Evolutionary conservation across 2,329 filamentous ascomycete species (phyloP).

Genomic region (Canariomyces notabilis): DNA sequence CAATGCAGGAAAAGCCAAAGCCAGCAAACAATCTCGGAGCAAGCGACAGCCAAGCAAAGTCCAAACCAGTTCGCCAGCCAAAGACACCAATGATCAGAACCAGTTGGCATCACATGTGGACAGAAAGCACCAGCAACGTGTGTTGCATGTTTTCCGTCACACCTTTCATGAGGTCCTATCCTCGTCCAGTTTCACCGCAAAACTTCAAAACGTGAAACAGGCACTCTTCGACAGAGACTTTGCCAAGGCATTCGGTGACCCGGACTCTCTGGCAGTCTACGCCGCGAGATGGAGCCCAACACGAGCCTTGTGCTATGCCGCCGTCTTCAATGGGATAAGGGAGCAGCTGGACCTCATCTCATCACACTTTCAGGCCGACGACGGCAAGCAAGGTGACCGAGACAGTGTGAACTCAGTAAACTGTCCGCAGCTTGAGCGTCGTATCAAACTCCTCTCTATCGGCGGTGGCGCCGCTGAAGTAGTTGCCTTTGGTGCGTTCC

Average conservation of each 20-base stretch:
- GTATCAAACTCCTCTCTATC: constrained; percentile 44
- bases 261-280: constrained; percentile 73
- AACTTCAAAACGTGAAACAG: constrained; percentile 77
- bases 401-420: not conserved
- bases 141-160: constrained; percentile 68
- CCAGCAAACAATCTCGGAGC: not conserved
- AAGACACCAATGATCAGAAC: not conserved
- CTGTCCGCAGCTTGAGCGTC: no score
- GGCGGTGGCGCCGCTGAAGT: constrained; percentile 61
- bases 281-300: constrained; percentile 87
- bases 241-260: constrained; percentile 65
- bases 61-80: not conserved
- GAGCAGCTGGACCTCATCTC: constrained; percentile 29
- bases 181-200: constrained; percentile 42
- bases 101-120: constrained; percentile 4
- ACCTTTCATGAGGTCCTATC: constrained; percentile 53
- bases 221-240: constrained; percentile 87
- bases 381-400: not conserved
- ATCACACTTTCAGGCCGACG: not conserved
- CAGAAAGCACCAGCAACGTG: constrained; percentile 22
- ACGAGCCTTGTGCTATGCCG: constrained; percentile 74
- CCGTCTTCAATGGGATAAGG: constrained; percentile 41
- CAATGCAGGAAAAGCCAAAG: not conserved
- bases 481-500: constrained; percentile 45
- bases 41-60: constrained; percentile 1